Percentiles rank a stretch among this genome's conserved stretches.
Conservation (phyloP, 352 stramenopile species). For the Thraustotheca clavata region DNA sequence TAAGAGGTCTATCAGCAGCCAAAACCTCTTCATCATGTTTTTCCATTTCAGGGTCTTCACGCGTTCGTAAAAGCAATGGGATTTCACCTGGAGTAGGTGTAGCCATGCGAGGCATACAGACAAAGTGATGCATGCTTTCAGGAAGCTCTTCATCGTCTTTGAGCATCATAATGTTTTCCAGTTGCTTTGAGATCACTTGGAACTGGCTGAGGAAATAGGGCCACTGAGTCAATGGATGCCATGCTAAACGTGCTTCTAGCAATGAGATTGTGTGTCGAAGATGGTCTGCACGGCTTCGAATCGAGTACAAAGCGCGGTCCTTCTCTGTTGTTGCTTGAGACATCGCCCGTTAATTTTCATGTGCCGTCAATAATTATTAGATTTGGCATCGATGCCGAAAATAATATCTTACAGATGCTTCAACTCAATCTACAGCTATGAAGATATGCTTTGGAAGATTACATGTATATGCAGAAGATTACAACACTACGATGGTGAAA, state of each 20-base stretch:
- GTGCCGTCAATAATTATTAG: too few relatives aligned
- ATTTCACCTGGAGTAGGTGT: constrained; percentile 71
- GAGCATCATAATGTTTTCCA: constrained; percentile 63
- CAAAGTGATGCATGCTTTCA: constrained; percentile 77
- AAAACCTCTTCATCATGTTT: constrained; percentile 69
- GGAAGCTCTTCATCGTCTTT: constrained; percentile 68
- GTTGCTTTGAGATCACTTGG: constrained; percentile 80
- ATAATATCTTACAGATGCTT: too few relatives aligned
- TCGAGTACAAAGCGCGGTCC: constrained; percentile 68
- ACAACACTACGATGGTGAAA: too few relatives aligned
- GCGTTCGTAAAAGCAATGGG: constrained; percentile 64
- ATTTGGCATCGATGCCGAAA: too few relatives aligned
- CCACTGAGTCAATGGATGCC: constrained; percentile 74
- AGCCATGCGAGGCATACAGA: constrained; percentile 72
- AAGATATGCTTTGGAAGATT: too few relatives aligned
- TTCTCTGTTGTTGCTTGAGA: constrained; percentile 32
- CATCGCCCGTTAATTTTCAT: constrained; percentile 2
- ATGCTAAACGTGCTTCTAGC: constrained; percentile 70
- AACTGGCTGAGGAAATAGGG: constrained; percentile 77
- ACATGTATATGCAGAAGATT: too few relatives aligned
- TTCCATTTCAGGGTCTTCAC: constrained; percentile 80
- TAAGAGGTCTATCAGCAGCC: constrained; percentile 33
- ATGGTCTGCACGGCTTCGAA: constrained; percentile 70
- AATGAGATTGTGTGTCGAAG: constrained; percentile 64
- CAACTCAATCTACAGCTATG: too few relatives aligned